Conservation (phyloP, 192 early-diverging fungal species). For the Mortierella hygrophila region DNA sequence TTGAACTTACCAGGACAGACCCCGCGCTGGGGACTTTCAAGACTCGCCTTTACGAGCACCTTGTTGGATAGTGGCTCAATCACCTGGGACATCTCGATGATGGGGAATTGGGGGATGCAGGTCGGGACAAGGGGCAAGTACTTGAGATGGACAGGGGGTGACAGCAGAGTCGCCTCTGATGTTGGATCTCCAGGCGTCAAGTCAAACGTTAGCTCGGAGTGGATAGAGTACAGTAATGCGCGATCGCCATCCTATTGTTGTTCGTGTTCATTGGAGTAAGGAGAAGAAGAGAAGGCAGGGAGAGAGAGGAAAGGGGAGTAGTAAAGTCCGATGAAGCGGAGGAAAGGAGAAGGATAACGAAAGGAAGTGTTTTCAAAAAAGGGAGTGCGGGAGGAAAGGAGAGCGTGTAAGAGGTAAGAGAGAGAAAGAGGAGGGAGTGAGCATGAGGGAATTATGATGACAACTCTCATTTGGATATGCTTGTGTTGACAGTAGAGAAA, state of each 20-base stretch:
- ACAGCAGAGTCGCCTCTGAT: constrained; percentile 11
- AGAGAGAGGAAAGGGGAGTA: neutral
- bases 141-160: constrained; percentile 39
- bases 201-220: constrained; percentile 33
- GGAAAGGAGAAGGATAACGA: neutral
- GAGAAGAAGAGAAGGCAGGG: neutral
- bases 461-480: neutral
- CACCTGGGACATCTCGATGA: constrained; percentile 48
- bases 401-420: neutral
- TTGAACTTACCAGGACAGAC: constrained; percentile 39
- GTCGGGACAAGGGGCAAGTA: constrained; percentile 43
- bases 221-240: constrained; percentile 21
- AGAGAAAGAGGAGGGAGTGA: neutral
- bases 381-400: neutral
- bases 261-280: neutral
- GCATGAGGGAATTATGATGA: constrained; percentile 8
- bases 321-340: neutral
- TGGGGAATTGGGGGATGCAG: constrained; percentile 40
- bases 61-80: constrained; percentile 20
- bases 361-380: neutral
- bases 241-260: constrained; percentile 34
- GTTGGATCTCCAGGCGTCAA: constrained; percentile 22
- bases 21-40: constrained; percentile 47
- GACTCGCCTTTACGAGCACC: constrained; percentile 25
- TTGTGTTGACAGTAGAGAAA: neutral